Evolutionary conservation across 1,284 basidiomycete genomes (phyloP).

Genomic region (Taiwanofungus camphoratus): DNA sequence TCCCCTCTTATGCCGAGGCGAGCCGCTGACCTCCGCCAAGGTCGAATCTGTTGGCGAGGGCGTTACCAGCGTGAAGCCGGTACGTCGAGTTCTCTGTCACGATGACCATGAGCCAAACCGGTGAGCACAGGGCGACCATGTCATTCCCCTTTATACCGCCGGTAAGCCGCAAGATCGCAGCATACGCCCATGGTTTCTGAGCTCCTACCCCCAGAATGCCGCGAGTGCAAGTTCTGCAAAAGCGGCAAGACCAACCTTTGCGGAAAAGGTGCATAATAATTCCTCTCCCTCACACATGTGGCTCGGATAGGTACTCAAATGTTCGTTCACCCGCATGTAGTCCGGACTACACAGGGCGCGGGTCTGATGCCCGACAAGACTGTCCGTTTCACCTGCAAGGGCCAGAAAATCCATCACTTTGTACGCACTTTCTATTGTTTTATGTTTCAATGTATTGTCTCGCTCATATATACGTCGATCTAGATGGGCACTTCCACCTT

Average conservation of each 20-base stretch:
- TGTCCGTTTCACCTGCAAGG: constrained; percentile 88
- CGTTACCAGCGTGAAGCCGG: constrained; percentile 78
- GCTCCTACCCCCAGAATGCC: constrained; percentile 64
- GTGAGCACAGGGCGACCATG: constrained; percentile 74
- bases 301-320: constrained; percentile 1
- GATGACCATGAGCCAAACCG: constrained; percentile 2
- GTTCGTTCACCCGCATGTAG: constrained; percentile 32
- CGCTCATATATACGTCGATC: constrained; percentile 4
- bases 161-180: constrained; percentile 38
- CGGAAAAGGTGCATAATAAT: constrained; percentile 57
- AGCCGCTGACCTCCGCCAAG: constrained; percentile 30
- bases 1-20: neutral
- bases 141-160: constrained; percentile 91
- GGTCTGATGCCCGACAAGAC: constrained; percentile 95
- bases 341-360: constrained; percentile 91
- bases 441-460: neutral
- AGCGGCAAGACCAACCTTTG: constrained; percentile 98
- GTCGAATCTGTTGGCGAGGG: constrained; percentile 95
- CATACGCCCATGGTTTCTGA: constrained; percentile 7
- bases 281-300: neutral
- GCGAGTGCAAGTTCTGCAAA: constrained; percentile 97
- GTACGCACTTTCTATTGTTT: constrained; percentile 49
- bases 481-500: constrained; percentile 99
- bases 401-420: constrained; percentile 88
- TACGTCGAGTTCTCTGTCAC: constrained; percentile 23